These are phyloP conservation scores for Rheum nobile DNA, from an alignment of 148 eudicot genomes.

Conservation along the genomic window DNA sequence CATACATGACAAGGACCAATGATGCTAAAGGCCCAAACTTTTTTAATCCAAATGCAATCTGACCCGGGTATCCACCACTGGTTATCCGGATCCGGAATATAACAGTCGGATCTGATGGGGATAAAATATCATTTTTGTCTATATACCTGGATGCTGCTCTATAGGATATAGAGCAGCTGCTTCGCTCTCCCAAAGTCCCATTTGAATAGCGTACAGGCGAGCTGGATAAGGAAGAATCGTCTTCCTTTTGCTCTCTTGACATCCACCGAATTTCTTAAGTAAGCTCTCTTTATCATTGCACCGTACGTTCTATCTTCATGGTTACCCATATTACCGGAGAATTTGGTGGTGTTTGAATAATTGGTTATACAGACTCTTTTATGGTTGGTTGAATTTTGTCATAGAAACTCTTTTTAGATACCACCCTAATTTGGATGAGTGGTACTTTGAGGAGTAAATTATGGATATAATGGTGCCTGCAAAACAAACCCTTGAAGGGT, in stretches of 20 bases:
- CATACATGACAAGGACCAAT: background rate
- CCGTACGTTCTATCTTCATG: background rate
- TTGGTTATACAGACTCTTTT: background rate
- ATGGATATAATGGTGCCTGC: slow-evolving; percentile 31
- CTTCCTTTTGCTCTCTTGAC: slow-evolving; percentile 1
- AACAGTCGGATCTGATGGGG: background rate
- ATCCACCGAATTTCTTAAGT: background rate
- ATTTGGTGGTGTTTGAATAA: background rate
- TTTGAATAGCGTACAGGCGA: background rate
- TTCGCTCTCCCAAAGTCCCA: background rate
- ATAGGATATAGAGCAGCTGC: background rate
- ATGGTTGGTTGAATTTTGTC: background rate
- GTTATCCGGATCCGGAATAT: background rate
- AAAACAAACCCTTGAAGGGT: slow-evolving; percentile 43
- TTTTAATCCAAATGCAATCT: background rate
- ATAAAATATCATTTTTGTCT: background rate
- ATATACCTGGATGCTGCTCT: background rate
- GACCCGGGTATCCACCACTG: background rate
- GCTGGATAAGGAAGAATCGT: slow-evolving; percentile 6
- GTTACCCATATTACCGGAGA: background rate
- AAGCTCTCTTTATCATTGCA: background rate
- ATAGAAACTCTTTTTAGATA: background rate
- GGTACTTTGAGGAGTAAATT: background rate
- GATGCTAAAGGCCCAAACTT: background rate
- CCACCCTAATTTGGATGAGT: background rate